Evolutionary conservation across 306 rosid species (phyloP).

Genomic region (Acacia melanoxylon): DNA sequence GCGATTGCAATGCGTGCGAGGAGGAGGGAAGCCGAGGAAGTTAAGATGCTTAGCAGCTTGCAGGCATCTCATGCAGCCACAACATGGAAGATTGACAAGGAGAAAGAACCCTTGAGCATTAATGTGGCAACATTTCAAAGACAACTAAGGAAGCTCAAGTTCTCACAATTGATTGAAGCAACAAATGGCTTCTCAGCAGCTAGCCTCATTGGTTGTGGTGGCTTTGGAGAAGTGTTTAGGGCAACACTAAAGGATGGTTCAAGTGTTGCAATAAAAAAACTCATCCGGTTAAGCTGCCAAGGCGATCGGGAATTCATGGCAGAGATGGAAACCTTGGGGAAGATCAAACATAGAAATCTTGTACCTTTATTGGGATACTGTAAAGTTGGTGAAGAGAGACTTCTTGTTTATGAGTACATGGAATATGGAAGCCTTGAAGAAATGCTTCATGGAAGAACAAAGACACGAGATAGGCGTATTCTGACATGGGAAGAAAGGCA

Average conservation of each 20-base stretch:
- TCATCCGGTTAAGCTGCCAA: slow-evolving; percentile 85
- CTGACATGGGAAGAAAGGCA: slow-evolving; percentile 93
- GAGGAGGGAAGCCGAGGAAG: slow-evolving; percentile 81
- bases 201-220: slow-evolving; percentile 92
- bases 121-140: slow-evolving; percentile 97
- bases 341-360: slow-evolving; percentile 86
- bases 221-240: slow-evolving; percentile 97
- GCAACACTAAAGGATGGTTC: slow-evolving; percentile 91
- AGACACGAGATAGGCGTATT: slow-evolving; percentile 52
- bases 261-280: slow-evolving; percentile 94
- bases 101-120: slow-evolving; percentile 90
- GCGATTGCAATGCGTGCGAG: slow-evolving; percentile 85
- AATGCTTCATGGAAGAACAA: slow-evolving; percentile 86
- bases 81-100: slow-evolving; percentile 96
- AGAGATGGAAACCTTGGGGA: slow-evolving; percentile 97
- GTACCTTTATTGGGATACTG: slow-evolving; percentile 92
- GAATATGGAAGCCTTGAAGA: slow-evolving; percentile 96
- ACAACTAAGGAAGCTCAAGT: slow-evolving; percentile 91
- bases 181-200: slow-evolving; percentile 97
- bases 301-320: slow-evolving; percentile 98
- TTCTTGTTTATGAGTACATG: slow-evolving; percentile 94
- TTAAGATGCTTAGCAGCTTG: slow-evolving; percentile 86
- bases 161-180: slow-evolving; percentile 94
- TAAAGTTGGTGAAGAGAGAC: slow-evolving; percentile 94
- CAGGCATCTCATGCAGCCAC: slow-evolving; percentile 93